Conservation (phyloP, 108 stramenopile genomes). For the Fistulifera solaris region DNA sequence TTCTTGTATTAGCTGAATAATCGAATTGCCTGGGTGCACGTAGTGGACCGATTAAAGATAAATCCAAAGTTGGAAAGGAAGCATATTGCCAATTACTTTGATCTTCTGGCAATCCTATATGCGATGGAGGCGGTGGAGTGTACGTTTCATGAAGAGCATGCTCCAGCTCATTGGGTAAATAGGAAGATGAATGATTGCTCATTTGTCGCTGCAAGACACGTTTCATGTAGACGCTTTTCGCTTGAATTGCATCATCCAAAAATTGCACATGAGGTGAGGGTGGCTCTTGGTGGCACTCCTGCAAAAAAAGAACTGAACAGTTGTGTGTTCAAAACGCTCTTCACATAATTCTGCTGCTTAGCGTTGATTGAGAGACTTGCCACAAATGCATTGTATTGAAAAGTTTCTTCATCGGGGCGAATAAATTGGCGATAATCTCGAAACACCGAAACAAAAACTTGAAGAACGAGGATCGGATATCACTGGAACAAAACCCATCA, state of each 20-base stretch:
- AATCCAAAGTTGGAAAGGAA: slow-evolving; percentile 33
- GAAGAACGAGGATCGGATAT: slow-evolving; percentile 65
- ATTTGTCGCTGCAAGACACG: not conserved
- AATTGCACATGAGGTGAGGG: slow-evolving; percentile 66
- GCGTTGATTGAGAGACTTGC: slow-evolving; percentile 15
- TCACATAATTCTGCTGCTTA: slow-evolving; percentile 17
- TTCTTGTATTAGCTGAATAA: not conserved
- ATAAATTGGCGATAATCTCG: slow-evolving; percentile 44
- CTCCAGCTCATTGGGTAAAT: slow-evolving; percentile 26
- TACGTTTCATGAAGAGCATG: slow-evolving; percentile 67
- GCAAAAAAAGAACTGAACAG: slow-evolving; percentile 73
- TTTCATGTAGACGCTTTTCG: slow-evolving; percentile 74
- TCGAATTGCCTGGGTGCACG: slow-evolving; percentile 20
- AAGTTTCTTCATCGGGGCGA: slow-evolving; percentile 14
- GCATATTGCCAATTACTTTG: slow-evolving; percentile 27
- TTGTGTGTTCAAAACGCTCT: slow-evolving; percentile 37
- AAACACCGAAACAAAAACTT: slow-evolving; percentile 70
- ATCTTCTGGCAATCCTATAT: slow-evolving; percentile 38
- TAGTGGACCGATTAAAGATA: slow-evolving; percentile 23
- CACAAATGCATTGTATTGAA: slow-evolving; percentile 45
- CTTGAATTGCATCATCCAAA: slow-evolving; percentile 83
- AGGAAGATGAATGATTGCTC: not conserved
- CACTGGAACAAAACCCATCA: slow-evolving; percentile 44
- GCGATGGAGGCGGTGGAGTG: slow-evolving; percentile 43
- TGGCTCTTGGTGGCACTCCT: slow-evolving; percentile 43